Percentiles rank a stretch among this genome's conserved stretches.
phyloP scores from a whole-genome alignment of 1,284 basidiomycete species.

The Neolentinus lepideus region DNA sequence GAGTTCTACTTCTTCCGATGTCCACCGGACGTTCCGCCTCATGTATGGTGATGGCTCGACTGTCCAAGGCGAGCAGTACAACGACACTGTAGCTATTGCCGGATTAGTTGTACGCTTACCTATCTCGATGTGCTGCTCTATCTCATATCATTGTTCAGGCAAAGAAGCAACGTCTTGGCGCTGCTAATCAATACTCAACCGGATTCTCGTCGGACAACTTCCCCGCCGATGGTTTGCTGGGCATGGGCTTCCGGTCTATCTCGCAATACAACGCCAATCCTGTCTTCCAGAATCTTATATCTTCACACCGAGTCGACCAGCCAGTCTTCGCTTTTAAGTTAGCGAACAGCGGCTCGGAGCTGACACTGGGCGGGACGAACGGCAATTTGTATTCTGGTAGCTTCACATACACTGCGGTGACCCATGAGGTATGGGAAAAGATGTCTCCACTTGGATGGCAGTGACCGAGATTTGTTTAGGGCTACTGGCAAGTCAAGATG shows the following conservation, averaged over 20 bases:
- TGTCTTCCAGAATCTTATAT: conserved; percentile 17
- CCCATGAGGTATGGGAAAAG: conserved; percentile 13
- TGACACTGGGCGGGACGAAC: conserved; percentile 33
- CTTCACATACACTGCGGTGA: conserved; percentile 17
- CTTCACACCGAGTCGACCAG: conserved; percentile 14
- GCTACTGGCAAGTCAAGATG: conserved; percentile 20
- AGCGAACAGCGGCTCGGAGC: conserved; percentile 19
- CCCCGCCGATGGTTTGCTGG: conserved; percentile 34
- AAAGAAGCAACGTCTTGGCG: conserved; percentile 30
- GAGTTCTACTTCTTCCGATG: conserved; percentile 22
- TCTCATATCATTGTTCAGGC: conserved; percentile 10
- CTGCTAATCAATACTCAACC: conserved; percentile 35
- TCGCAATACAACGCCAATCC: conserved; percentile 14
- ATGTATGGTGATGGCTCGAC: conserved; percentile 24
- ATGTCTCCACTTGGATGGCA: background rate
- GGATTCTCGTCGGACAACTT: conserved; percentile 28
- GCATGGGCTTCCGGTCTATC: conserved; percentile 21
- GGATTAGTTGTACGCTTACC: conserved; percentile 11
- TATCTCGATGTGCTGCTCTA: background rate
- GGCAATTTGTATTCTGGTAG: conserved; percentile 11
- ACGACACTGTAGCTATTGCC: conserved; percentile 20
- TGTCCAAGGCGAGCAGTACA: conserved; percentile 23
- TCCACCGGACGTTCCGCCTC: conserved; percentile 16
- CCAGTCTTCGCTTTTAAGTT: conserved; percentile 33
- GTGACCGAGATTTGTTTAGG: conserved; percentile 6